Evolutionary conservation across 2,329 filamentous ascomycete species (phyloP).

Genomic region (Zasmidium citrigriseum): DNA sequence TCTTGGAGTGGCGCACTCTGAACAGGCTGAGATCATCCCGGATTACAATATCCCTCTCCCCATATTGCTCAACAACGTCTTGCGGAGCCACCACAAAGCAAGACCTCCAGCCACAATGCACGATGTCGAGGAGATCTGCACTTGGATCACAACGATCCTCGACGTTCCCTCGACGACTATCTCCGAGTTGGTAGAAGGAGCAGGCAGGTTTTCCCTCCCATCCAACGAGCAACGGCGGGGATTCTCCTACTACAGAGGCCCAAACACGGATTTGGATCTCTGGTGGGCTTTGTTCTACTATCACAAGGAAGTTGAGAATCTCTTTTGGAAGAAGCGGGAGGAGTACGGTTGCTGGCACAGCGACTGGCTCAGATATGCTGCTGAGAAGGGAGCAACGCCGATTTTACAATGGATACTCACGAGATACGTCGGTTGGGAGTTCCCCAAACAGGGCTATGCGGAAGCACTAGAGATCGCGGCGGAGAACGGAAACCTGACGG

Average conservation of each 20-base stretch:
- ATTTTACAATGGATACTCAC: too few relatives aligned
- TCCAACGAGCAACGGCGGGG: not conserved
- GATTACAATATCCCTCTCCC: conserved; percentile 4
- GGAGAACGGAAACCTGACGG: too few relatives aligned
- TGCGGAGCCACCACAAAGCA: not conserved
- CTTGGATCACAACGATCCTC: not conserved
- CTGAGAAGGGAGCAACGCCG: too few relatives aligned
- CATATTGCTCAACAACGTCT: conserved; percentile 3
- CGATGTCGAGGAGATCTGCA: not conserved
- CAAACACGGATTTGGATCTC: not conserved
- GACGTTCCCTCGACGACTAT: not conserved
- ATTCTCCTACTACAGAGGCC: not conserved
- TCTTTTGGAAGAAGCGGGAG: too few relatives aligned
- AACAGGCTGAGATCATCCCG: not conserved
- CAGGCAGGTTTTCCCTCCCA: not conserved
- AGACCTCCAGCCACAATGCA: not conserved
- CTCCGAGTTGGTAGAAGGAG: not conserved
- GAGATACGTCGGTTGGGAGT: too few relatives aligned
- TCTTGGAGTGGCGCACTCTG: not conserved
- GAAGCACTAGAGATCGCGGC: too few relatives aligned
- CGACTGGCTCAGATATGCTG: too few relatives aligned
- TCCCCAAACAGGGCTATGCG: too few relatives aligned
- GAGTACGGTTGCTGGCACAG: too few relatives aligned
- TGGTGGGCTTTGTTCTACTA: not conserved
- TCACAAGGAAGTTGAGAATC: too few relatives aligned